Percentiles rank a stretch among this genome's conserved stretches.
phyloP scores from a whole-genome alignment of 805 yeast species.

The Candida xyloterini region DNA sequence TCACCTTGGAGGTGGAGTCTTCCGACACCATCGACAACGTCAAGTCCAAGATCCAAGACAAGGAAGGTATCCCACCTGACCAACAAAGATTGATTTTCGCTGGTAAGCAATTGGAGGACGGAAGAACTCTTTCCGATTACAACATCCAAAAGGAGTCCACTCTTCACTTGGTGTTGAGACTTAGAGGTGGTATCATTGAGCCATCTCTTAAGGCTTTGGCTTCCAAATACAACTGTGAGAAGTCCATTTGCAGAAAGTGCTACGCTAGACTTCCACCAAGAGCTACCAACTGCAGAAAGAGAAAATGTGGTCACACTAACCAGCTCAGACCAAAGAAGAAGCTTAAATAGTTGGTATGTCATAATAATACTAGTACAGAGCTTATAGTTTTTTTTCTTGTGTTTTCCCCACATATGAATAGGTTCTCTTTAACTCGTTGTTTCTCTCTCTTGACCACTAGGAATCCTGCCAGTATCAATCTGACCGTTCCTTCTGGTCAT shows the following conservation, averaged over 20 bases:
- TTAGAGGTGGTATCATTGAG: conserved; percentile 89
- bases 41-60: conserved; percentile 92
- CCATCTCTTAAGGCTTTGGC: conserved; percentile 99
- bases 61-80: conserved; percentile 96
- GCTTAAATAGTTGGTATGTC: conserved; percentile 72
- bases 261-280: conserved; percentile 99
- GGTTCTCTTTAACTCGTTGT: neutral
- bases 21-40: conserved; percentile 95
- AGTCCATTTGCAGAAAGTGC: conserved; percentile 98
- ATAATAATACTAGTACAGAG: conserved; percentile 10
- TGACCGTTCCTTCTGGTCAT: conserved; percentile 8
- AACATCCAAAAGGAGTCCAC: conserved; percentile 91
- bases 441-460: conserved; percentile 20
- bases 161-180: conserved; percentile 60
- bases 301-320: conserved; percentile 99
- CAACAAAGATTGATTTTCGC: conserved; percentile 94
- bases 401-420: neutral
- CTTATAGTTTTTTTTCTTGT: neutral
- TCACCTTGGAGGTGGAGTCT: conserved; percentile 81
- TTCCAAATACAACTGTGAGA: conserved; percentile 99
- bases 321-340: conserved; percentile 99
- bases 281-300: conserved; percentile 99
- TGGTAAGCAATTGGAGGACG: conserved; percentile 95
- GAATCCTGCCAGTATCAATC: conserved; percentile 17
- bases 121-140: conserved; percentile 91